phyloP scores from a whole-genome alignment of 306 rosid genomes.

The Trifolium subterraneum region DNA sequence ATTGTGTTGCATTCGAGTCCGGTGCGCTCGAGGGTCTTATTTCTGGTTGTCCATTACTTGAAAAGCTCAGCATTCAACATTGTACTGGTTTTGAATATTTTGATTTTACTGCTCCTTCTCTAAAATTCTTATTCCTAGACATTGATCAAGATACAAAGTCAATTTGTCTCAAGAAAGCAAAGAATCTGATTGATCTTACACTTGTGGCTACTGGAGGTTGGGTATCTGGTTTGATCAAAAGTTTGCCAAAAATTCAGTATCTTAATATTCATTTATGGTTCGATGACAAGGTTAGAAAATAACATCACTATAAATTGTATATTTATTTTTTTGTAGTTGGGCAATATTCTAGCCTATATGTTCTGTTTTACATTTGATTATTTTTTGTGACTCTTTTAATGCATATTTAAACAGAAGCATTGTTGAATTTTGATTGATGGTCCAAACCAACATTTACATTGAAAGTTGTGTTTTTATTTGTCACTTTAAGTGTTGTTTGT shows the following conservation, averaged over 20 bases:
- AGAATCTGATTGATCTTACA: conserved; percentile 1
- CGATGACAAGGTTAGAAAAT: not conserved
- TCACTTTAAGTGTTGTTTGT: not conserved
- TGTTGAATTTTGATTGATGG: not conserved
- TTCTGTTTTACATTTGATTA: not conserved
- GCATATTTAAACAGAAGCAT: not conserved
- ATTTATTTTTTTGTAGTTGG: not conserved
- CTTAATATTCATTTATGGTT: not conserved
- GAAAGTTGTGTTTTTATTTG: not conserved
- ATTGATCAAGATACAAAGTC: not conserved
- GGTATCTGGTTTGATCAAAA: not conserved
- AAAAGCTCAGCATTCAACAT: not conserved
- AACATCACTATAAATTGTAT: not conserved
- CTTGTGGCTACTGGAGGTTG: fast-evolving
- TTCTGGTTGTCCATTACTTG: not conserved
- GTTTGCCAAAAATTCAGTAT: not conserved
- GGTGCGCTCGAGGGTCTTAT: not conserved
- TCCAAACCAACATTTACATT: not conserved
- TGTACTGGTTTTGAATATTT: not conserved
- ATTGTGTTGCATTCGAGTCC: not conserved
- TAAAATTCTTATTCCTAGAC: not conserved
- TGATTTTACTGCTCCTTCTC: conserved; percentile 11
- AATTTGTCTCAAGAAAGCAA: conserved; percentile 16
- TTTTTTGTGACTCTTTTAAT: not conserved
- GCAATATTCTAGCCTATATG: not conserved